Conservation (phyloP, 306 rosid species). For the Rosa lucieae region DNA sequence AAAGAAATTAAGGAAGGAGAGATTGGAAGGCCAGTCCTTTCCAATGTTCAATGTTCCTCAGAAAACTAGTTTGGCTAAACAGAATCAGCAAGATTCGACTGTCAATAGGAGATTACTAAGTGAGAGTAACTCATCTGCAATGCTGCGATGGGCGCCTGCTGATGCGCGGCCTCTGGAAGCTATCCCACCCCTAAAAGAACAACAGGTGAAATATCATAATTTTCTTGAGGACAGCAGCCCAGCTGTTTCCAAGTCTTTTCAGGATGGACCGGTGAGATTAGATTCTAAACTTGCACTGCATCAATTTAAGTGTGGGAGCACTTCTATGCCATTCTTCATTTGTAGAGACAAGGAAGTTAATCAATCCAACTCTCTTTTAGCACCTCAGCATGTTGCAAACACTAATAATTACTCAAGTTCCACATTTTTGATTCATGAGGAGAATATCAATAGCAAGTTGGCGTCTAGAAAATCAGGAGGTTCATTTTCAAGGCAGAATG, state of each 20-base stretch:
- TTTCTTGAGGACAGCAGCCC: slow-evolving; percentile 36
- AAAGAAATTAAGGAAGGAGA: slow-evolving; percentile 29
- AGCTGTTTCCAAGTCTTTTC: slow-evolving; percentile 38
- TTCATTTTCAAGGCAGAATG: slow-evolving; percentile 42
- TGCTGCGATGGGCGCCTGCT: slow-evolving; percentile 31
- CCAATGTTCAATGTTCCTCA: slow-evolving; percentile 46
- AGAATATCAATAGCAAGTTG: slow-evolving; percentile 40
- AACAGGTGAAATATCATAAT: slow-evolving; percentile 32
- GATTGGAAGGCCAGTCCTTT: slow-evolving; percentile 45
- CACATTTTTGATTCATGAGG: slow-evolving; percentile 44
- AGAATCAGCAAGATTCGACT: slow-evolving; percentile 30
- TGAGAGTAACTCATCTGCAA: slow-evolving; percentile 32
- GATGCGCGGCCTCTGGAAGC: slow-evolving; percentile 33
- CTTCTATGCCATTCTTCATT: slow-evolving; percentile 34
- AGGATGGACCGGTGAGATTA: slow-evolving; percentile 38
- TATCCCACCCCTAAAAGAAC: slow-evolving; percentile 13
- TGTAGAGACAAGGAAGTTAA: slow-evolving; percentile 32
- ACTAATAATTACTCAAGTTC: slow-evolving; percentile 38
- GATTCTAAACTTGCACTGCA: slow-evolving; percentile 40
- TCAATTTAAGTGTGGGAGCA: slow-evolving; percentile 37
- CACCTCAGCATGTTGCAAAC: slow-evolving; percentile 35
- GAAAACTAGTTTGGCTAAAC: slow-evolving; percentile 34
- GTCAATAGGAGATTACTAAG: slow-evolving; percentile 24
- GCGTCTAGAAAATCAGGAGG: slow-evolving; percentile 38
- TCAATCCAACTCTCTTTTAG: slow-evolving; percentile 39